phyloP scores from a whole-genome alignment of 768 basidiomycete genomes.

The Multifurca ochricompacta region DNA sequence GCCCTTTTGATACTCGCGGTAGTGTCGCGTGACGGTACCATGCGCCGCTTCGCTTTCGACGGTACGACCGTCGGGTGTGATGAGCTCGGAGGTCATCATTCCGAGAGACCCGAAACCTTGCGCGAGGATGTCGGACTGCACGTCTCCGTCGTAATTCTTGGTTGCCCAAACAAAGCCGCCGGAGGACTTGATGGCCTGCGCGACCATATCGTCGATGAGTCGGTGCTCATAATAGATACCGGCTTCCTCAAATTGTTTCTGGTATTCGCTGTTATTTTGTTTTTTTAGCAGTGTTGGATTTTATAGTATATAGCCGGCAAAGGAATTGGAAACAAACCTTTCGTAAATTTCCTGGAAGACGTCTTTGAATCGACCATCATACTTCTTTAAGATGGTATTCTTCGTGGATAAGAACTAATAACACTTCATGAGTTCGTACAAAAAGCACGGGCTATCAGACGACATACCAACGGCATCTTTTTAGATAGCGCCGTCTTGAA shows the following conservation, averaged over 20 bases:
- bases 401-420: conserved; percentile 92
- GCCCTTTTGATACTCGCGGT: conserved; percentile 95
- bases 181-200: conserved; percentile 92
- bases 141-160: conserved; percentile 52
- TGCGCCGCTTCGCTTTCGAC: conserved; percentile 97
- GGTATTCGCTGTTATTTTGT: conserved; percentile 56
- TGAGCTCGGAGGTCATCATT: conserved; percentile 96
- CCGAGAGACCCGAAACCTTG: conserved; percentile 96
- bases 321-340: conserved; percentile 31
- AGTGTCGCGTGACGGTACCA: conserved; percentile 93
- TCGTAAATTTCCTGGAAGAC: conserved; percentile 98
- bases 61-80: conserved; percentile 88
- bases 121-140: conserved; percentile 89
- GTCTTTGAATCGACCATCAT: conserved; percentile 99
- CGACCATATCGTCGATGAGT: conserved; percentile 97
- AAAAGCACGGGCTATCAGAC: neutral
- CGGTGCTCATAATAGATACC: conserved; percentile 94
- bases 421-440: neutral
- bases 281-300: no score
- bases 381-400: conserved; percentile 95
- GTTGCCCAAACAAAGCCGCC: conserved; percentile 76
- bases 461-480: conserved; percentile 61
- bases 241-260: conserved; percentile 54
- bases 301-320: neutral
- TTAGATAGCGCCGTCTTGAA: conserved; percentile 92